phyloP scores from a whole-genome alignment of 805 yeast genomes.

The Nakazawaea sp. region DNA sequence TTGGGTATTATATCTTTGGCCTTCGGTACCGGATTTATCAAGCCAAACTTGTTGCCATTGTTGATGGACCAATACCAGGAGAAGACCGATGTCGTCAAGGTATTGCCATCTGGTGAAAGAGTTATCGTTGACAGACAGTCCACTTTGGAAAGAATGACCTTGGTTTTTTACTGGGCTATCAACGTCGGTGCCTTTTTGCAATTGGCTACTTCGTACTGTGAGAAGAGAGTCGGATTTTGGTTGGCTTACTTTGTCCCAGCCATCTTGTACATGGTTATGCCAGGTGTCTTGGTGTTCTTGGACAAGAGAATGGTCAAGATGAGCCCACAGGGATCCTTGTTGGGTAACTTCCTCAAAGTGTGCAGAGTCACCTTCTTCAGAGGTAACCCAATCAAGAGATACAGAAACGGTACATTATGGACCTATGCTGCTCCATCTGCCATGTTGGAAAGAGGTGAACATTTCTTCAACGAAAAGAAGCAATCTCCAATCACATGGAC shows the following conservation, averaged over 20 bases:
- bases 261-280: slow-evolving; percentile 46
- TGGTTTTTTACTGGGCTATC: slow-evolving; percentile 48
- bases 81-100: slow-evolving; percentile 51
- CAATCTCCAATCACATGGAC: slow-evolving; percentile 25
- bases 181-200: slow-evolving; percentile 49
- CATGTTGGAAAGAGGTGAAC: slow-evolving; percentile 36
- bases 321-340: slow-evolving; percentile 38
- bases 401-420: slow-evolving; percentile 35
- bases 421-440: slow-evolving; percentile 38
- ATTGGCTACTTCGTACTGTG: slow-evolving; percentile 44
- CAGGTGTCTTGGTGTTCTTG: slow-evolving; percentile 34
- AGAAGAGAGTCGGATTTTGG: slow-evolving; percentile 48
- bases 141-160: slow-evolving; percentile 29
- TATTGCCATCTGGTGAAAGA: slow-evolving; percentile 52
- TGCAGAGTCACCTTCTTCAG: slow-evolving; percentile 31
- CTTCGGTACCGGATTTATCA: slow-evolving; percentile 45
- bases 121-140: slow-evolving; percentile 49
- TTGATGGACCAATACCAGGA: slow-evolving; percentile 58
- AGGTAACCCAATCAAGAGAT: slow-evolving; percentile 35
- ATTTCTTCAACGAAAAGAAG: slow-evolving; percentile 23
- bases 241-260: slow-evolving; percentile 49
- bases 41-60: slow-evolving; percentile 45
- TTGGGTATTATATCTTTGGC: slow-evolving; percentile 33
- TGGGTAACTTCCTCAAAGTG: slow-evolving; percentile 36
- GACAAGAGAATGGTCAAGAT: slow-evolving; percentile 26